A percentile compares a stretch with the other conserved stretches of the same genome.
These are phyloP conservation scores for Candida fluviatilis DNA, from an alignment of 805 yeast species.

Conservation along the genomic window DNA sequence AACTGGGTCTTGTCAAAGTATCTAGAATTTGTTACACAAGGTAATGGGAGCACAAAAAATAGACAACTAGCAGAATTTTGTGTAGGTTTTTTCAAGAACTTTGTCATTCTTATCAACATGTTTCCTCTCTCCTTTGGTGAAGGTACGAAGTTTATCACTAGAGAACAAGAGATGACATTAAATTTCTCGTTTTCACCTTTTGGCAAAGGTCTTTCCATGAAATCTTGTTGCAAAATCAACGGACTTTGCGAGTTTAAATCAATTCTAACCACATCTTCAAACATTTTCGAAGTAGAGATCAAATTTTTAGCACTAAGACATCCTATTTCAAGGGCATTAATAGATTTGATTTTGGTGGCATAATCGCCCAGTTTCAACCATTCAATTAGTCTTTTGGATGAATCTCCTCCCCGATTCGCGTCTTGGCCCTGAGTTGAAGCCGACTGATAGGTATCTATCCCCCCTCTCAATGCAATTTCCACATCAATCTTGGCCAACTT, in stretches of 20 bases:
- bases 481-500: conserved; percentile 53
- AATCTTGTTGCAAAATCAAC: conserved; percentile 71
- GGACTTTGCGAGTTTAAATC: conserved; percentile 81
- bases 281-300: conserved; percentile 57
- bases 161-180: conserved; percentile 71
- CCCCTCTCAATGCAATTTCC: conserved; percentile 67
- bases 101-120: conserved; percentile 61
- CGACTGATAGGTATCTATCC: conserved; percentile 70
- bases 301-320: conserved; percentile 65
- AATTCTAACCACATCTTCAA: conserved; percentile 53
- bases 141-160: conserved; percentile 88
- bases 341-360: conserved; percentile 1
- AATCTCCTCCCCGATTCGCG: conserved; percentile 80
- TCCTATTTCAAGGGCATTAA: conserved; percentile 75
- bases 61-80: conserved; percentile 32
- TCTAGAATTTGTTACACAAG: conserved; percentile 81
- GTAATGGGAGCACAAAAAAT: conserved; percentile 83
- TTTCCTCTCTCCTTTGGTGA: conserved; percentile 65
- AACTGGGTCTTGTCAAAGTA: conserved; percentile 53
- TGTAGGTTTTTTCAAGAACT: conserved; percentile 46
- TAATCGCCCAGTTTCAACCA: conserved; percentile 49
- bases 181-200: conserved; percentile 41
- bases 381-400: conserved; percentile 73
- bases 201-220: conserved; percentile 73
- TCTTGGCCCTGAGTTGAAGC: conserved; percentile 88